Evolutionary conservation across 371 early-diverging fungal species (phyloP).

Genomic region (Smittium culicis): DNA sequence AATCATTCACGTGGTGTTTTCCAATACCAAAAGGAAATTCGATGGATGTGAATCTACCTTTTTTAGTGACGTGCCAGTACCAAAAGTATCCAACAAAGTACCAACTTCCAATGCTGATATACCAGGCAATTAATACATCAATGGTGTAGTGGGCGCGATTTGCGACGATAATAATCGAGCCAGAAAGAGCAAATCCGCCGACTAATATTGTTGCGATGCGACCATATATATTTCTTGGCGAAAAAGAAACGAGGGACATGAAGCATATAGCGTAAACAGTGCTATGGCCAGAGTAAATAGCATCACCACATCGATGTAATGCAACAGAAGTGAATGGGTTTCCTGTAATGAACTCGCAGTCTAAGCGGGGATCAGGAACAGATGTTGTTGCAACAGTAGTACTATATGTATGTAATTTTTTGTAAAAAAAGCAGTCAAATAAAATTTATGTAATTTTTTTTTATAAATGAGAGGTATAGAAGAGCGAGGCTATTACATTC

Average conservation of each 20-base stretch:
- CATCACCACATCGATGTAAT: constrained; percentile 42
- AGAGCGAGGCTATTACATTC: too few species aligned
- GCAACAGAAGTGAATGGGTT: constrained; percentile 36
- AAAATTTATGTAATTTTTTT: background rate
- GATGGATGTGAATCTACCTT: constrained; percentile 25
- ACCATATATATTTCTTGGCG: constrained; percentile 25
- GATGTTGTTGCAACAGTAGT: constrained; percentile 45
- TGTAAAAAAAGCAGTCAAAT: background rate
- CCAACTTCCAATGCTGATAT: constrained; percentile 37
- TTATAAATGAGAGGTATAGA: background rate
- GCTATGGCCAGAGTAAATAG: constrained; percentile 45
- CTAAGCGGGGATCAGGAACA: constrained; percentile 39
- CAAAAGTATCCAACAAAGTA: constrained; percentile 35
- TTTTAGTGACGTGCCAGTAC: constrained; percentile 32
- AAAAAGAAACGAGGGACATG: constrained; percentile 38
- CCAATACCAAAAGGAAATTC: constrained; percentile 32
- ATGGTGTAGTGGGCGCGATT: constrained; percentile 46
- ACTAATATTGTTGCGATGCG: constrained; percentile 23
- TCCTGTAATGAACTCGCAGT: constrained; percentile 35
- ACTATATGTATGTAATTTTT: background rate
- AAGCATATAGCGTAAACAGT: constrained; percentile 39
- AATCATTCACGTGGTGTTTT: constrained; percentile 20
- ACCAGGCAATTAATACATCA: constrained; percentile 41
- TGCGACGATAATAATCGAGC: constrained; percentile 37
- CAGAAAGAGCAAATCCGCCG: constrained; percentile 34